Base-by-base conservation (phyloP, 768 basidiomycete genomes). In the Rhodosporidiobolus odoratus region DNA sequence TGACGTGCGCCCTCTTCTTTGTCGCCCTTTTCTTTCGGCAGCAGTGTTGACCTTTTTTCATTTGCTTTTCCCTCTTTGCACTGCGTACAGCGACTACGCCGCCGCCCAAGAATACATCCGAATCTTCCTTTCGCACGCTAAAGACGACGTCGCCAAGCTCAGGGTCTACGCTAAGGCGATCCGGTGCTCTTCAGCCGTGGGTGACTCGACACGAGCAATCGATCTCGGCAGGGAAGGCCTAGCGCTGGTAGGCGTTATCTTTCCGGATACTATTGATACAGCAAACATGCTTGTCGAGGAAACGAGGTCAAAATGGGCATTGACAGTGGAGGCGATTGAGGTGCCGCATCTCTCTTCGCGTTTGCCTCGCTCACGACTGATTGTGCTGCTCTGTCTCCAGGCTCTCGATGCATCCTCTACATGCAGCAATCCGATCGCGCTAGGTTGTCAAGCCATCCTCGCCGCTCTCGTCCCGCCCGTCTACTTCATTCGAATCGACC, bases 401-500 rank as follows among this genome's bases (percentile, higher is more conserved):
- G 5, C 19, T 0, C 48, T 68, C 17, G 47, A 40, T 1, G 52
- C 40, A 0, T 43, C 72, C 13, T 21, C 3, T 2, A 48, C 60
- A n/a, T n/a, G n/a, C n/a, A 25, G 23, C 2, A 68, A 69, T 27
- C 35, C 27, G 2, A 45, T 67, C 45, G 58, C 62, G 25, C 53
- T 40, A n/a, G 72, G 68, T 7, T 62, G 60, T 8, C 68, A 66
- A 45, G 27, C 54, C 5, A 52, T 67, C 30, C 58, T 74, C n/a
- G 73, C 66, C 21, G 64, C 62, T 4, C 68, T 70, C 27, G 73
- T 74, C 37, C 66, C 73, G 32, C 73, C 73, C n/a, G 43, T 70
- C 40, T 74, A 74, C 58, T 74, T 74, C 57, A 52, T 62, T 16
- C 47, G 73, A 5, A 69, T 70, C 53, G 73, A 74, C 25, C 66